phyloP scores from a whole-genome alignment of 1,284 basidiomycete genomes.

The Tilletia caries region DNA sequence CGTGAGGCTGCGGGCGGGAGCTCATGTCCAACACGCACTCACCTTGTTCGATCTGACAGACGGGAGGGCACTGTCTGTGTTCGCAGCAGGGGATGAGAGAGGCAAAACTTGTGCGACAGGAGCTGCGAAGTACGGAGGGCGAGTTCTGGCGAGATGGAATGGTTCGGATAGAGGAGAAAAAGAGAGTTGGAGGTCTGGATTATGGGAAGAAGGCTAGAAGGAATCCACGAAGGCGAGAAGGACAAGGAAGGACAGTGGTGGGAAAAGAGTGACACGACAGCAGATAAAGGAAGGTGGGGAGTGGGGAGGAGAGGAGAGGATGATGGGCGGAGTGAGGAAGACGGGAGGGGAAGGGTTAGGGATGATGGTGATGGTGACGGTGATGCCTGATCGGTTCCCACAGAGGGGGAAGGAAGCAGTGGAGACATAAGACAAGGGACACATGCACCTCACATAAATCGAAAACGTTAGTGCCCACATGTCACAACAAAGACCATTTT shows the following conservation, averaged over 20 bases:
- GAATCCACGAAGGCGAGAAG: neutral
- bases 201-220: neutral
- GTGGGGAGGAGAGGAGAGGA: neutral
- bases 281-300: neutral
- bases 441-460: no score
- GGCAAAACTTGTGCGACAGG: neutral
- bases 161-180: neutral
- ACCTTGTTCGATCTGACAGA: neutral
- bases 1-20: neutral
- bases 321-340: neutral
- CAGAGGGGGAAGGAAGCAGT: no score
- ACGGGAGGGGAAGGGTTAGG: no score
- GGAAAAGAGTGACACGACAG: neutral
- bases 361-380: no score
- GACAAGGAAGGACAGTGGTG: neutral
- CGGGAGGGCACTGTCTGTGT: neutral
- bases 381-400: no score
- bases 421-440: no score
- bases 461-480: no score
- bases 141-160: neutral
- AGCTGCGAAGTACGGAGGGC: neutral
- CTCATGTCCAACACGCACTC: neutral
- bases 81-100: neutral
- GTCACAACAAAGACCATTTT: no score
- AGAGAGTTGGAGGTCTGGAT: neutral